These are phyloP conservation scores for Limonium bicolor DNA, from an alignment of 148 eudicot genomes.

Conservation along the genomic window DNA sequence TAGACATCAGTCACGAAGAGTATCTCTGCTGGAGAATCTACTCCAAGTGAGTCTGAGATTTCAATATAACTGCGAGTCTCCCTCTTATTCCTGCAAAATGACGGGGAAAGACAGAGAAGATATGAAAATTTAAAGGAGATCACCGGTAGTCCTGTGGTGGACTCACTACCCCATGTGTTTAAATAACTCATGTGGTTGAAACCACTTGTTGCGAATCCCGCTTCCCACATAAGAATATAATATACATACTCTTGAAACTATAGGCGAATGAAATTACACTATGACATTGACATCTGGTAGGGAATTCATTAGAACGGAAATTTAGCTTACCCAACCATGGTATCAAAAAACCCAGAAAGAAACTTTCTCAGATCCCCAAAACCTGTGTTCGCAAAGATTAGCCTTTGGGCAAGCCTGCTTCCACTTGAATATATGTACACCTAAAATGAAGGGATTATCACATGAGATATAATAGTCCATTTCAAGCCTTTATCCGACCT, in stretches of 20 bases:
- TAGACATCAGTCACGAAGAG: constrained; percentile 75
- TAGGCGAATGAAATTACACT: no score
- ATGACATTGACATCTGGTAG: no score
- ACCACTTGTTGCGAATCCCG: no score
- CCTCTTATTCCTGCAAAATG: constrained; percentile 34
- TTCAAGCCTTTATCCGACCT: background rate
- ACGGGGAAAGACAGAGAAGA: no score
- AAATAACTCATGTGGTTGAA: no score
- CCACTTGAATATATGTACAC: constrained; percentile 96
- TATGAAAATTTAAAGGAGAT: no score
- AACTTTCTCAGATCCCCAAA: constrained; percentile 77
- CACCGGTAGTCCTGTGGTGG: no score
- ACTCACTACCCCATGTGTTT: no score
- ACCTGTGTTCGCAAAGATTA: constrained; percentile 66
- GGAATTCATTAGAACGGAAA: no score
- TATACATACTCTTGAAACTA: no score
- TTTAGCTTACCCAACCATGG: constrained; percentile 64
- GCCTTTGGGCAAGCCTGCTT: constrained; percentile 91
- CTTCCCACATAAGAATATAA: no score
- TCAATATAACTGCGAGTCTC: constrained; percentile 71
- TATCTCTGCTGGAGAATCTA: constrained; percentile 60
- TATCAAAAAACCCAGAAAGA: constrained; percentile 75
- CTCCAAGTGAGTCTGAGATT: constrained; percentile 67
- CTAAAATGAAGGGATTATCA: constrained; percentile 18
- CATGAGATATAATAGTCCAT: background rate